Conservation (phyloP, 768 basidiomycete species). For the Chalciporus sphaerocephalus region DNA sequence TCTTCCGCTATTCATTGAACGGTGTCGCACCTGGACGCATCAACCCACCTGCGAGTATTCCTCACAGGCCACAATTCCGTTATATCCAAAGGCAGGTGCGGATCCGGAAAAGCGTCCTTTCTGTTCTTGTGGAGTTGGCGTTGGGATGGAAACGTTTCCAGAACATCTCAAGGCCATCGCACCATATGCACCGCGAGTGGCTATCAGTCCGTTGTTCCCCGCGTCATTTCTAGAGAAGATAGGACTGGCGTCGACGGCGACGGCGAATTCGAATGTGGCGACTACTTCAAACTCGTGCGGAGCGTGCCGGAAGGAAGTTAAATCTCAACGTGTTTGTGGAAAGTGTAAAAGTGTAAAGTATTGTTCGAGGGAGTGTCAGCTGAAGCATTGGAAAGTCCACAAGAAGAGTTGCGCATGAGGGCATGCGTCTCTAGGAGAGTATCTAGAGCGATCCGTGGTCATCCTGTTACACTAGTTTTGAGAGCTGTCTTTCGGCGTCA, state of each 20-base stretch:
- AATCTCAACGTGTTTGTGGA: constrained; percentile 30
- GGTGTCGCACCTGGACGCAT: constrained; percentile 53
- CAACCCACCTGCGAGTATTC: constrained; percentile 45
- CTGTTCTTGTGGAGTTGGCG: constrained; percentile 52
- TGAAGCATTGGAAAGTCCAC: constrained; percentile 44
- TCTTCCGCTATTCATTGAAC: constrained; percentile 47
- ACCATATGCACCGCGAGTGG: constrained; percentile 45
- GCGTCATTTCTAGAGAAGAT: constrained; percentile 46
- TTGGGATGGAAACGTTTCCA: constrained; percentile 39
- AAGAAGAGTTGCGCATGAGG: constrained; percentile 31
- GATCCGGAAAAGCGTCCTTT: constrained; percentile 39
- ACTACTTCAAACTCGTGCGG: constrained; percentile 7
- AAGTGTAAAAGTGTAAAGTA: constrained; percentile 39
- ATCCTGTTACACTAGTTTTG: no score
- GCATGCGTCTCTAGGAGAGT: neutral
- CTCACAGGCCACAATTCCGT: constrained; percentile 32
- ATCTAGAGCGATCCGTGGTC: no score
- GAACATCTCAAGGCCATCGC: constrained; percentile 38
- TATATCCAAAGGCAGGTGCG: constrained; percentile 27
- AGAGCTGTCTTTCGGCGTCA: no score
- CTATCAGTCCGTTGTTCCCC: constrained; percentile 51
- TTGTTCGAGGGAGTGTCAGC: constrained; percentile 45
- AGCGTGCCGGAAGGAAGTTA: constrained; percentile 19
- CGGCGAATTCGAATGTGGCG: neutral
- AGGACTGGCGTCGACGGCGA: constrained; percentile 3